phyloP scores from a whole-genome alignment of 192 early-diverging fungal genomes.

The Mortierella antarctica region DNA sequence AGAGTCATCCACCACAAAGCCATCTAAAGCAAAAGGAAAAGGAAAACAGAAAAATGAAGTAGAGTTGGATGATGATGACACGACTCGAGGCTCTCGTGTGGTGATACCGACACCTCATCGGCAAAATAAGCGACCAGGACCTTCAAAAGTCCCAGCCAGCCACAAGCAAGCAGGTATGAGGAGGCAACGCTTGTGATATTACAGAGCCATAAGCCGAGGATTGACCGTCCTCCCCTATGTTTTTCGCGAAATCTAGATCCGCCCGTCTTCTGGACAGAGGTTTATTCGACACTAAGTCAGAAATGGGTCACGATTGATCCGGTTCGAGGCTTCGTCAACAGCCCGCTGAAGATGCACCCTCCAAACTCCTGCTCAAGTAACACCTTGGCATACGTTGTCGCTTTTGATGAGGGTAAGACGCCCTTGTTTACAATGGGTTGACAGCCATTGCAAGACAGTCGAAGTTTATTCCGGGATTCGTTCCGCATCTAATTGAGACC shows the following conservation, averaged over 20 bases:
- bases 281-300: slow-evolving; percentile 58
- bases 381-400: slow-evolving; percentile 72
- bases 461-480: neutral
- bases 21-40: slow-evolving; percentile 2
- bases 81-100: slow-evolving; percentile 39
- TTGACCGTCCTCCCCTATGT: neutral
- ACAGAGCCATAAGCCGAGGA: neutral
- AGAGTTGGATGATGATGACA: slow-evolving; percentile 40
- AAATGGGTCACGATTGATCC: slow-evolving; percentile 77
- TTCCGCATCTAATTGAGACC: neutral
- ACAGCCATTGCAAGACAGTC: neutral
- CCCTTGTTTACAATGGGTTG: neutral
- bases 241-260: slow-evolving; percentile 26
- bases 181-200: neutral
- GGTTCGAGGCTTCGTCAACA: slow-evolving; percentile 60
- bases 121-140: neutral
- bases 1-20: neutral
- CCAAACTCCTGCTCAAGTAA: slow-evolving; percentile 52
- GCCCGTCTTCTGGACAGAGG: slow-evolving; percentile 77
- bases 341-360: slow-evolving; percentile 68
- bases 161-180: slow-evolving; percentile 30
- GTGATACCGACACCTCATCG: slow-evolving; percentile 27
- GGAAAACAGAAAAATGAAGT: slow-evolving; percentile 35
- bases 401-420: slow-evolving; percentile 60
- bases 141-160: slow-evolving; percentile 16